A percentile compares a stretch with the other conserved stretches of the same genome.
These are phyloP conservation scores for Salvia sclarea DNA, from an alignment of 305 asterid species.

Conservation along the genomic window DNA sequence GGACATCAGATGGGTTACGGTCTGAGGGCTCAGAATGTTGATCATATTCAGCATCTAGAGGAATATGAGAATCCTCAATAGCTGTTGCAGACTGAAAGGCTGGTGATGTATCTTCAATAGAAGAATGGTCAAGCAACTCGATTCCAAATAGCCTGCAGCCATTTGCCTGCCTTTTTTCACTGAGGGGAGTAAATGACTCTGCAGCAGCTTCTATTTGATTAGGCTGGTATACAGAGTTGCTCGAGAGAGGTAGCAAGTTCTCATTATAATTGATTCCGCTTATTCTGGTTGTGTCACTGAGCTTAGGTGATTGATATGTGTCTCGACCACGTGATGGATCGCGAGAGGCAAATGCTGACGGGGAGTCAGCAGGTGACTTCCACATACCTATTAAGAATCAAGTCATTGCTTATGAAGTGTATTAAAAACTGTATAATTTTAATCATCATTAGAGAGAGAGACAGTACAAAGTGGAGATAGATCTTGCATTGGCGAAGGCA, in stretches of 20 bases:
- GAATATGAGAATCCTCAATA: slow-evolving; percentile 49
- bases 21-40: slow-evolving; percentile 40
- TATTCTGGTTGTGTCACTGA: slow-evolving; percentile 48
- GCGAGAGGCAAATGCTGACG: slow-evolving; percentile 48
- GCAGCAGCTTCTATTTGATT: slow-evolving; percentile 51
- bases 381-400: slow-evolving; percentile 54
- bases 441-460: slow-evolving; percentile 10
- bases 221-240: slow-evolving; percentile 52
- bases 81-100: slow-evolving; percentile 44
- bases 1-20: slow-evolving; percentile 42
- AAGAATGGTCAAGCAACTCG: slow-evolving; percentile 60
- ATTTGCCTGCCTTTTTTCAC: slow-evolving; percentile 65
- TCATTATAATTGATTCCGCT: slow-evolving; percentile 33
- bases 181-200: slow-evolving; percentile 59
- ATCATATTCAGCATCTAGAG: slow-evolving; percentile 58
- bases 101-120: slow-evolving; percentile 48
- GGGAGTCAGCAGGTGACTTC: slow-evolving; percentile 63
- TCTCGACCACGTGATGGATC: slow-evolving; percentile 56
- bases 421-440: background rate
- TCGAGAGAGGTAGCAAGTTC: slow-evolving; percentile 47
- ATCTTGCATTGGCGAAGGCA: slow-evolving; percentile 57
- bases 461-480: slow-evolving; percentile 54
- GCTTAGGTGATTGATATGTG: slow-evolving; percentile 56
- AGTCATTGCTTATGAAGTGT: background rate
- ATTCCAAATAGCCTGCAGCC: slow-evolving; percentile 85